Evolutionary conservation across 495 filamentous ascomycete species (phyloP).

Genomic region (Penicillium taxi): DNA sequence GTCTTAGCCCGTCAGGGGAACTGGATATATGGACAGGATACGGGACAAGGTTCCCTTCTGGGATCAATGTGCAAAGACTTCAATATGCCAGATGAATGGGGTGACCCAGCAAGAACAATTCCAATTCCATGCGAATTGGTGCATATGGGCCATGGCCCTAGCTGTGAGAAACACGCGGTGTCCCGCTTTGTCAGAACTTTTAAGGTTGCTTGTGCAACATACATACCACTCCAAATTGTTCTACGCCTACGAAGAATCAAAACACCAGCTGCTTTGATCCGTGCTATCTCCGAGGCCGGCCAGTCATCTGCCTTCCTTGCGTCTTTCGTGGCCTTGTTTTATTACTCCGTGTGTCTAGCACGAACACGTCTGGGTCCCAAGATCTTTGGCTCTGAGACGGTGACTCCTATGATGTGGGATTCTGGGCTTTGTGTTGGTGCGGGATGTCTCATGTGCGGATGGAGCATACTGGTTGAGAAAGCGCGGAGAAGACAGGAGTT

Average conservation of each 20-base stretch:
- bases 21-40: slow-evolving; percentile 71
- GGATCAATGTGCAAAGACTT: slow-evolving; percentile 70
- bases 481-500: slow-evolving; percentile 64
- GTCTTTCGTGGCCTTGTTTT: slow-evolving; percentile 74
- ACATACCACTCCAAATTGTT: slow-evolving; percentile 68
- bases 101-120: slow-evolving; percentile 62
- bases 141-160: slow-evolving; percentile 70
- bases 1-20: slow-evolving; percentile 54
- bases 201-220: slow-evolving; percentile 67
- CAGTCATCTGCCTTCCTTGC: slow-evolving; percentile 79
- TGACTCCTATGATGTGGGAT: slow-evolving; percentile 54
- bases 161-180: slow-evolving; percentile 71
- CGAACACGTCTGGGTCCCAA: slow-evolving; percentile 72
- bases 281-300: slow-evolving; percentile 51
- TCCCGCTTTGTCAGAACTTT: slow-evolving; percentile 65
- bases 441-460: slow-evolving; percentile 75
- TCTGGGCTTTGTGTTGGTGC: slow-evolving; percentile 64
- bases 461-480: slow-evolving; percentile 74
- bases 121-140: slow-evolving; percentile 86
- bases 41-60: slow-evolving; percentile 62
- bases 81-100: slow-evolving; percentile 59
- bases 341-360: slow-evolving; percentile 80
- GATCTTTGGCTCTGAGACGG: slow-evolving; percentile 46
- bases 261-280: slow-evolving; percentile 23
- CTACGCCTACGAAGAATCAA: slow-evolving; percentile 53